Percentiles rank a stretch among this genome's conserved stretches.
Evolutionary conservation across 2,329 filamentous ascomycete genomes (phyloP).

Genomic region (Mariannaea elegans): DNA sequence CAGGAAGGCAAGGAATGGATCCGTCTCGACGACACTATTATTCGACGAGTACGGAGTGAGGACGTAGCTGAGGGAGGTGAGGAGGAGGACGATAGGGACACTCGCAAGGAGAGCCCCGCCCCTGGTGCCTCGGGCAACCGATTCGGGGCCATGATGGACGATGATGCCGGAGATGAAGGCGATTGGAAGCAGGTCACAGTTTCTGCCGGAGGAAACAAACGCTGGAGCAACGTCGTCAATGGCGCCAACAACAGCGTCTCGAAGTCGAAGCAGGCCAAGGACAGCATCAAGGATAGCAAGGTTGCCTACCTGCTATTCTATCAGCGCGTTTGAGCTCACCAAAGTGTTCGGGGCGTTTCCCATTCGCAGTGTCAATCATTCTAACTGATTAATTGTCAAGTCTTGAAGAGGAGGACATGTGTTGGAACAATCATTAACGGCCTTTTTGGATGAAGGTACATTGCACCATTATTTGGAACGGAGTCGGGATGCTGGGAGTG

Average conservation of each 20-base stretch:
- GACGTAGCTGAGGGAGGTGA: slow-evolving; percentile 88
- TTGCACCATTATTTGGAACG: slow-evolving; percentile 34
- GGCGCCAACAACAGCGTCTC: slow-evolving; percentile 64
- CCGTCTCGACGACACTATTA: slow-evolving; percentile 91
- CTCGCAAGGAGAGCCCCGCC: slow-evolving; percentile 36
- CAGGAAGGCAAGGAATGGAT: slow-evolving; percentile 98
- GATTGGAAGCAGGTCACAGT: slow-evolving; percentile 85
- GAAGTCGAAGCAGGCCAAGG: slow-evolving; percentile 67
- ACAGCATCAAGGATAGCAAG: slow-evolving; percentile 87
- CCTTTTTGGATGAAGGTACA: slow-evolving; percentile 40
- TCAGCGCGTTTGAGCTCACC: slow-evolving; percentile 70
- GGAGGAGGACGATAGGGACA: slow-evolving; percentile 77
- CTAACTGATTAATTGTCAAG: slow-evolving; percentile 11
- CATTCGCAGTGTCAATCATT: background rate
- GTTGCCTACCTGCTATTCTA: slow-evolving; percentile 98
- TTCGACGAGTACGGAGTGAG: slow-evolving; percentile 83
- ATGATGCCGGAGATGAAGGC: slow-evolving; percentile 71
- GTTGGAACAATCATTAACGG: slow-evolving; percentile 36
- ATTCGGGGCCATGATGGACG: slow-evolving; percentile 75
- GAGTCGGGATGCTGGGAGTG: slow-evolving; percentile 34
- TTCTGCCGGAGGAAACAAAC: slow-evolving; percentile 71
- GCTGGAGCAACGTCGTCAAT: slow-evolving; percentile 74
- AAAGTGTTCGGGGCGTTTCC: background rate
- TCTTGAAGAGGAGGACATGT: slow-evolving; percentile 32
- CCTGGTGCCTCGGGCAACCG: slow-evolving; percentile 69